A percentile compares a stretch with the other conserved stretches of the same genome.
Conservation (phyloP, 2,329 filamentous ascomycete genomes). For the Magnaporthiopsis rhizophila region DNA sequence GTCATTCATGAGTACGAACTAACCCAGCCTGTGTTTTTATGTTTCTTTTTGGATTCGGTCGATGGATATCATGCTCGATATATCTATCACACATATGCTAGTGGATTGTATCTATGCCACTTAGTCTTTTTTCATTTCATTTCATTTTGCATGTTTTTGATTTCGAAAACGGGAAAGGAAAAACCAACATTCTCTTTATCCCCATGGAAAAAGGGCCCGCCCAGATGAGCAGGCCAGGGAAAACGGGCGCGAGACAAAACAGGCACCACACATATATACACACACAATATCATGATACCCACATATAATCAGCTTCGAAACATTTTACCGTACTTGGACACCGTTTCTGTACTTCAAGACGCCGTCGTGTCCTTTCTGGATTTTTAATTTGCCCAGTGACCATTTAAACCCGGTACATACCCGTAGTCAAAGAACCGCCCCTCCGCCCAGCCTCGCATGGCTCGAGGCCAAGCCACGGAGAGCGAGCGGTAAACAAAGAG, state of each 20-base stretch:
- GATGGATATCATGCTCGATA: not conserved
- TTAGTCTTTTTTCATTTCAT: not conserved
- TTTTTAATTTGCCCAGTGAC: not conserved
- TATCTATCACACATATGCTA: not conserved
- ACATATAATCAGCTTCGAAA: not conserved
- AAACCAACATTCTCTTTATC: not conserved
- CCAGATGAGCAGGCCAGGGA: not conserved
- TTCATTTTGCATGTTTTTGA: not conserved
- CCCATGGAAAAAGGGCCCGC: not conserved
- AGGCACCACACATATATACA: not conserved
- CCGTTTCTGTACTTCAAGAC: too few relatives aligned
- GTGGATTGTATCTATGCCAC: not conserved
- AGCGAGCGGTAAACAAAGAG: not conserved
- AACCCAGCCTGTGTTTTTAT: not conserved
- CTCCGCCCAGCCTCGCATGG: not conserved
- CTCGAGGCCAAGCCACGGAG: not conserved
- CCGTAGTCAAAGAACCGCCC: not conserved
- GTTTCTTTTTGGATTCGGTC: not conserved
- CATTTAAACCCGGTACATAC: too few relatives aligned
- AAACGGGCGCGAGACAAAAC: not conserved
- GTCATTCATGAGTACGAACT: not conserved
- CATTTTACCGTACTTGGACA: not conserved
- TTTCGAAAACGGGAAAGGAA: not conserved
- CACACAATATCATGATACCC: not conserved
- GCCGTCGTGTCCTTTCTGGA: not conserved